These are phyloP conservation scores for Fusarium xylarioides DNA, from an alignment of 2,329 filamentous ascomycete genomes.

Conservation along the genomic window DNA sequence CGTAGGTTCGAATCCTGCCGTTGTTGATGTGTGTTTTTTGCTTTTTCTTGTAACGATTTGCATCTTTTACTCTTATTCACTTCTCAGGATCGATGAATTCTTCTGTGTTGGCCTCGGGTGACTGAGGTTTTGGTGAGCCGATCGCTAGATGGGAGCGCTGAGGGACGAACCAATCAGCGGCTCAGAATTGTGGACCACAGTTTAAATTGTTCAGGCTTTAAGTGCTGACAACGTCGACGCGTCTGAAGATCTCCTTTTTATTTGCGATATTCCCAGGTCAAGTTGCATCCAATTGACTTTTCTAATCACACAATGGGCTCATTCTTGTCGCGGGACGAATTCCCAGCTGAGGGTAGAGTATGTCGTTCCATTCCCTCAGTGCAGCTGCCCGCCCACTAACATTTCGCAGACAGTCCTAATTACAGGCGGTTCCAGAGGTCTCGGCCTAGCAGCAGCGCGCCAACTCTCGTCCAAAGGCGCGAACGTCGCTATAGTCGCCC, in stretches of 20 bases:
- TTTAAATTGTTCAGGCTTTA: not conserved
- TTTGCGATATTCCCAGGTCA: not conserved
- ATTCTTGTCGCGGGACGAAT: slow-evolving; percentile 4
- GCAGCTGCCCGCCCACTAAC: not conserved
- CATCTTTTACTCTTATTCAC: fast-evolving
- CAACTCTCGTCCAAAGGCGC: slow-evolving; percentile 25
- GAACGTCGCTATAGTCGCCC: slow-evolving; percentile 16
- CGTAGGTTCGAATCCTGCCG: slow-evolving; percentile 31
- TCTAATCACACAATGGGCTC: too few species aligned
- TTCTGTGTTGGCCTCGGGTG: not conserved
- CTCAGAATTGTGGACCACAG: not conserved
- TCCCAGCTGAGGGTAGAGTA: slow-evolving; percentile 18
- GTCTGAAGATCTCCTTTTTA: not conserved
- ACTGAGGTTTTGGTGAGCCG: not conserved
- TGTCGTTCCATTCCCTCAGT: not conserved
- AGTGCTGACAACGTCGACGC: slow-evolving; percentile 22
- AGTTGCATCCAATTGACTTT: too few species aligned
- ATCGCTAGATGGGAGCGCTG: not conserved
- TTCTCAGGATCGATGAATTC: not conserved
- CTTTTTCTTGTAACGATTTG: fast-evolving
- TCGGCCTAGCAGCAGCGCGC: slow-evolving; percentile 20
- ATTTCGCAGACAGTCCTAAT: slow-evolving; percentile 13
- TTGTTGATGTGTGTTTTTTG: slow-evolving; percentile 5
- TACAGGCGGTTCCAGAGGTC: slow-evolving; percentile 26
- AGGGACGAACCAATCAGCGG: not conserved